Percentiles rank a stretch among this genome's conserved stretches.
These are phyloP conservation scores for Xerocomellus amylosporus DNA, from an alignment of 768 basidiomycete species.

Conservation along the genomic window DNA sequence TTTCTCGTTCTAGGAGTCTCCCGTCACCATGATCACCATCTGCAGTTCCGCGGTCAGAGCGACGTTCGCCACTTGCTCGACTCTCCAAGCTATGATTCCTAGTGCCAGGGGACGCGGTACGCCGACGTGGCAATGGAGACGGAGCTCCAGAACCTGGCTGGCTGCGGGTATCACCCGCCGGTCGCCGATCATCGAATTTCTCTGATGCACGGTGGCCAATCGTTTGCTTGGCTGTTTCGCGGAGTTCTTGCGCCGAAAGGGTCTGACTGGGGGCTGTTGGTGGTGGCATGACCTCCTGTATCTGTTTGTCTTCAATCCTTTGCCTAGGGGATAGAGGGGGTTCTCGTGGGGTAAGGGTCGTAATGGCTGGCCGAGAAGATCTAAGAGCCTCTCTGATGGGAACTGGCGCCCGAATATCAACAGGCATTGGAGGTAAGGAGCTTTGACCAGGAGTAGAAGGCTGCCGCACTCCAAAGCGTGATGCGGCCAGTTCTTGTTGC, in stretches of 20 bases:
- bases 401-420: constrained; percentile 18
- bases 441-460: constrained; percentile 10
- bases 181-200: constrained; percentile 40
- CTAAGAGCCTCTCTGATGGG: constrained; percentile 20
- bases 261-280: constrained; percentile 78
- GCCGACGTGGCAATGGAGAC: constrained; percentile 53
- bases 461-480: constrained; percentile 26
- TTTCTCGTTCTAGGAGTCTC: constrained; percentile 51
- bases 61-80: constrained; percentile 65
- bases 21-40: constrained; percentile 51
- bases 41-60: constrained; percentile 48
- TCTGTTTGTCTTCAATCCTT: constrained; percentile 39
- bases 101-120: constrained; percentile 65
- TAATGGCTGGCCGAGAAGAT: constrained; percentile 14
- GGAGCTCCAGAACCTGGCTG: constrained; percentile 52
- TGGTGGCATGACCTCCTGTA: constrained; percentile 64
- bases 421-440: constrained; percentile 11
- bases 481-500: constrained; percentile 16
- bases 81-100: constrained; percentile 71
- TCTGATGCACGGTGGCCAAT: constrained; percentile 40
- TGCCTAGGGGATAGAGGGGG: constrained; percentile 40
- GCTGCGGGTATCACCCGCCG: constrained; percentile 39
- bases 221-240: constrained; percentile 75
- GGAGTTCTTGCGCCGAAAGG: constrained; percentile 70
- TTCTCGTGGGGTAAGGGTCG: constrained; percentile 32